Evolutionary conservation across 2,329 filamentous ascomycete genomes (phyloP), one percentile per base, ranked within the genome.

Genomic region (Chlorencoelia australis): DNA sequence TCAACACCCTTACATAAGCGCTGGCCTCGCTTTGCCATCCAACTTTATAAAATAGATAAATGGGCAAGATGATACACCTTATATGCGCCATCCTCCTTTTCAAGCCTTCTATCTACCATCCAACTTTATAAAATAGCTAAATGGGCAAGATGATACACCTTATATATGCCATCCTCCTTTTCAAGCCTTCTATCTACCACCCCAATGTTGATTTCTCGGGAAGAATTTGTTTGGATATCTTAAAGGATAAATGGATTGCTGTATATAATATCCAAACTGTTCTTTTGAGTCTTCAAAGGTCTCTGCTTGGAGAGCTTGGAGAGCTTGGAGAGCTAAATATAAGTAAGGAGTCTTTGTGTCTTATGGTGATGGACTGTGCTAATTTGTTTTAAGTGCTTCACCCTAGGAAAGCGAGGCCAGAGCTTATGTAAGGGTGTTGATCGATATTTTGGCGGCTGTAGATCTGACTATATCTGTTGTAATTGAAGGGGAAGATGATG

Each of bases 201-300:
- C 91, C 91, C 36, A 98, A 98, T 54, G 85, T 98, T 51, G 91
- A 98, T 65, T 95, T 98, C 66, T 88, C 83, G 3, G 91, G 91
- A 26, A 76, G 91, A 39, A 98, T 98, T 62, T 98, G 91, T 61
- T 71, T 98, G 43, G 93, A 98, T 57, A 98, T 98, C 50, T 71
- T 98, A 47, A 96, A 95, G 71, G 91, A 96, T 63, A 95, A 95
- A 67, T 98, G 91, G 91, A 94, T 87, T 41, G 87, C 91, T 13
- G 88, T 93, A 28, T 93, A 95, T 71, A 96, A 96, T 57, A 87
- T 94, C 44, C 85, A 93, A 61, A 94, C 82, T 30, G 85, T 98
- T 30, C 68, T 98, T 37, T 62, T 98, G 53, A 96, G 89, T 52
- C 64, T 98, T 62, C 91, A 98, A 65, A 95, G 88, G 61, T 66